Conservation (phyloP, 2,329 filamentous ascomycete genomes). For the Ophiostoma novo-ulmi region DNA sequence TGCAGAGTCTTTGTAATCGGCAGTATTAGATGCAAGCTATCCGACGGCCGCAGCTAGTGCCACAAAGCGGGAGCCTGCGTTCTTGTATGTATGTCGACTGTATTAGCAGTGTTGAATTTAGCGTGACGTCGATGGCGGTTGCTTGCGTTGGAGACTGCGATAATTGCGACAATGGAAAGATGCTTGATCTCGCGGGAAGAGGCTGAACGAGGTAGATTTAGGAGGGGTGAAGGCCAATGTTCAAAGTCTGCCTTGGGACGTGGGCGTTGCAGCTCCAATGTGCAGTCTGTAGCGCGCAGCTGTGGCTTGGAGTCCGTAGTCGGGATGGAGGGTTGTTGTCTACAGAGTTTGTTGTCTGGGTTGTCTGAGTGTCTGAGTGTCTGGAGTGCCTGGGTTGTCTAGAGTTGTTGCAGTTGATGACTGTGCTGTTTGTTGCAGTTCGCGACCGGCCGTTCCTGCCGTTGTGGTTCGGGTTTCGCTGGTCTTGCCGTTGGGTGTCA, state of each 20-base stretch:
- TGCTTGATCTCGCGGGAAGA: neutral
- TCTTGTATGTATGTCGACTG: neutral
- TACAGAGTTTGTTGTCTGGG: too few relatives aligned
- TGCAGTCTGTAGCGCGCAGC: neutral
- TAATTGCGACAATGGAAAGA: too few relatives aligned
- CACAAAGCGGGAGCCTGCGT: neutral
- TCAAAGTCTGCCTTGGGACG: neutral
- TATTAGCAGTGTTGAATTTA: neutral
- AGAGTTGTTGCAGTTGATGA: neutral
- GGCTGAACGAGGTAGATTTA: neutral
- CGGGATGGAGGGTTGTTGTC: neutral
- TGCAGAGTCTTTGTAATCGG: conserved; percentile 1
- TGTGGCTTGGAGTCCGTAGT: neutral
- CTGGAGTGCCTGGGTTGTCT: neutral
- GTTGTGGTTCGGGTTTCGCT: neutral
- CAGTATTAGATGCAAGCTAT: neutral
- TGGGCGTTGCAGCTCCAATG: too few relatives aligned
- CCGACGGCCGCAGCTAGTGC: neutral
- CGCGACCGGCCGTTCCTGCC: neutral
- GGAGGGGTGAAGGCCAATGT: neutral
- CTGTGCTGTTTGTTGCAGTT: neutral
- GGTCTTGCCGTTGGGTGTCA: conserved; percentile 4
- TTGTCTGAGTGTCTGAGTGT: neutral
- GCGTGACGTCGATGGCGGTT: neutral
- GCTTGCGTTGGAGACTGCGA: neutral